Conservation (phyloP, 169 alveolate genomes). For the Cryptosporidium felis region DNA sequence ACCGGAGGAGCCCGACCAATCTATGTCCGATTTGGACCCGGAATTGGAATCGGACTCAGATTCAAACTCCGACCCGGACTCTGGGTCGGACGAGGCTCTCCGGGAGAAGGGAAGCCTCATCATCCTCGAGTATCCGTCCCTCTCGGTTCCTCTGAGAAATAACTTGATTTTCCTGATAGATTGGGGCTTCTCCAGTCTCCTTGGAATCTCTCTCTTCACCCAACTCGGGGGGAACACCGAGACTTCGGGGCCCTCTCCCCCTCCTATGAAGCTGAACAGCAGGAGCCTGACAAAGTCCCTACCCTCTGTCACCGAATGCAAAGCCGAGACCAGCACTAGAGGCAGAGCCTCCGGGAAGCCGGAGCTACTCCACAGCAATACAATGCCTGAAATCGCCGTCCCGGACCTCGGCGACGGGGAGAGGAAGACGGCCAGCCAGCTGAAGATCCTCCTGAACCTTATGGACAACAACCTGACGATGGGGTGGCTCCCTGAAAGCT, state of each 20-base stretch:
- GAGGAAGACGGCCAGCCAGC: background rate
- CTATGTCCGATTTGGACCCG: too few species aligned
- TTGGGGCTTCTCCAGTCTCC: background rate
- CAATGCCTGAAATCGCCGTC: constrained; percentile 19
- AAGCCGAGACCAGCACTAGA: background rate
- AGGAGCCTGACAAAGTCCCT: constrained; percentile 13
- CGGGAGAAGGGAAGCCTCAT: background rate
- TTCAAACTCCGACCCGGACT: too few species aligned
- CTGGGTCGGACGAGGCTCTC: too few species aligned
- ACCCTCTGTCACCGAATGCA: background rate
- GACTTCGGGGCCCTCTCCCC: background rate
- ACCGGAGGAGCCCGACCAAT: too few species aligned
- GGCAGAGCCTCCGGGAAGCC: background rate
- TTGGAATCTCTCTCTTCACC: constrained; percentile 51
- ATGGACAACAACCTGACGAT: constrained; percentile 18
- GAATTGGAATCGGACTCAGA: too few species aligned
- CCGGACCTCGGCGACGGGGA: background rate
- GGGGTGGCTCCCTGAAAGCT: constrained; percentile 46
- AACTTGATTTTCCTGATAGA: constrained; percentile 18
- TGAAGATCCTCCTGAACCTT: background rate
- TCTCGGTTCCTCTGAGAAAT: background rate
- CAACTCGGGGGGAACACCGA: background rate
- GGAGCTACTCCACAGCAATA: constrained; percentile 32
- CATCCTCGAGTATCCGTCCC: constrained; percentile 36
- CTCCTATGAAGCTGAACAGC: background rate